Evolutionary conservation across 2,329 filamentous ascomycete genomes (phyloP).

Genomic region (Nemania diffusa): DNA sequence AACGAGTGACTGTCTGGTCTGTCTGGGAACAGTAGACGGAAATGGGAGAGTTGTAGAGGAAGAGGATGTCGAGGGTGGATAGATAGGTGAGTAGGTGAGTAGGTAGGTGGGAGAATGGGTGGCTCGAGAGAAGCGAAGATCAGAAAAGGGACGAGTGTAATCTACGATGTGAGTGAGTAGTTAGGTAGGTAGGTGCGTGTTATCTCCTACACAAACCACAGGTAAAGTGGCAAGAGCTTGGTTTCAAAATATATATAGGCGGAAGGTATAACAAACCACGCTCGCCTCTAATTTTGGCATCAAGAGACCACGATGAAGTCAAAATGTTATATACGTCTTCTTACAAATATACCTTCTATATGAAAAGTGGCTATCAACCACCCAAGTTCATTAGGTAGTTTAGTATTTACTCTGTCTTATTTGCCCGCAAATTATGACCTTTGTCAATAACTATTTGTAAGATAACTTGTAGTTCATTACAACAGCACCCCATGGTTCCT

Average conservation of each 20-base stretch:
- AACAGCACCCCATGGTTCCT: too few species aligned
- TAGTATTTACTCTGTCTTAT: too few species aligned
- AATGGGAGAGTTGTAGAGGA: background rate
- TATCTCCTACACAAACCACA: background rate
- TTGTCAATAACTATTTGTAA: too few species aligned
- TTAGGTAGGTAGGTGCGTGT: slow-evolving; percentile 19
- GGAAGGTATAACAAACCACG: slow-evolving; percentile 7
- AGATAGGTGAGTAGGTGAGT: background rate
- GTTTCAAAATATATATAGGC: background rate
- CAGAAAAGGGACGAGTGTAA: background rate
- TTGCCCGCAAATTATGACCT: too few species aligned
- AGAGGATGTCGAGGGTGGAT: background rate
- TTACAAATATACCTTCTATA: too few species aligned
- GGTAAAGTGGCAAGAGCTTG: slow-evolving; percentile 18
- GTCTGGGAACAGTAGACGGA: slow-evolving; percentile 6
- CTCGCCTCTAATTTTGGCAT: too few species aligned
- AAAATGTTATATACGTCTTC: too few species aligned
- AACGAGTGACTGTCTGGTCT: slow-evolving; percentile 17
- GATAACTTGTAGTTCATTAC: too few species aligned
- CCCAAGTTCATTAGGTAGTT: too few species aligned
- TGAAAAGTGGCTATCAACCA: too few species aligned
- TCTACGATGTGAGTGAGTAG: background rate
- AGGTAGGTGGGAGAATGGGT: background rate
- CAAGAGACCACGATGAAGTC: background rate
- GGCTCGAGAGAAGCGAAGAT: background rate